phyloP scores from a whole-genome alignment of 495 filamentous ascomycete genomes.

The Podospora bellae-mahoneyi region DNA sequence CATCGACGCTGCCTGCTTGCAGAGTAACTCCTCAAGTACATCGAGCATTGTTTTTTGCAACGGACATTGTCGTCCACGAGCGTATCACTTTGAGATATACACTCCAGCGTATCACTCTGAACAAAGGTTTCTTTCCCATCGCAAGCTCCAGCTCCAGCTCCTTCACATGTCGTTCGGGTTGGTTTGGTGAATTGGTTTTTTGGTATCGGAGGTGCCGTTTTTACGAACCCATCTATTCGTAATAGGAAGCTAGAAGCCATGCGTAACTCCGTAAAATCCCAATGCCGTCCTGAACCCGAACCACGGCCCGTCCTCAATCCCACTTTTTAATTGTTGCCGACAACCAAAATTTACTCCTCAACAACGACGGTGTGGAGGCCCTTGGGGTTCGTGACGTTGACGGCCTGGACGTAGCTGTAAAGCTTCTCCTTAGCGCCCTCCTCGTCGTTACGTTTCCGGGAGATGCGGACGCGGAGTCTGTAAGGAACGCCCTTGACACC shows the following conservation, averaged over 20 bases:
- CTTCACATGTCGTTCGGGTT: slow-evolving; percentile 11
- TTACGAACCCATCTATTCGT: slow-evolving; percentile 48
- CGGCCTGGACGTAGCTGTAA: slow-evolving; percentile 98
- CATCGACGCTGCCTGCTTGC: slow-evolving; percentile 24
- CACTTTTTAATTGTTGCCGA: slow-evolving; percentile 30
- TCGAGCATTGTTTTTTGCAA: slow-evolving; percentile 31
- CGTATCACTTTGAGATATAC: slow-evolving; percentile 30
- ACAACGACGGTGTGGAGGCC: slow-evolving; percentile 83
- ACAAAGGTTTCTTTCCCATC: slow-evolving; percentile 3
- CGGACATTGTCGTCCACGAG: slow-evolving; percentile 32
- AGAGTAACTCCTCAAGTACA: slow-evolving; percentile 29
- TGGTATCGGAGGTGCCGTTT: slow-evolving; percentile 36
- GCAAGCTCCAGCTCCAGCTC: slow-evolving; percentile 16
- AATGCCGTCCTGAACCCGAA: slow-evolving; percentile 47
- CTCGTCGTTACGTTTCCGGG: slow-evolving; percentile 99
- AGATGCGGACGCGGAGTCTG: slow-evolving; percentile 95
- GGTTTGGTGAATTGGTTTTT: slow-evolving; percentile 24
- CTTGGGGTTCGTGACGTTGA: slow-evolving; percentile 99
- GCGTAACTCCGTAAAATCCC: slow-evolving; percentile 49
- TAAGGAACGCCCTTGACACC: slow-evolving; percentile 98
- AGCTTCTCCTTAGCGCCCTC: slow-evolving; percentile 97
- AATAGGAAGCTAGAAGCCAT: slow-evolving; percentile 51
- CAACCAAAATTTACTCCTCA: slow-evolving; percentile 47
- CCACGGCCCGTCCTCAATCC: slow-evolving; percentile 33
- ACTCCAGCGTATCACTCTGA: slow-evolving; percentile 24